These are phyloP conservation scores for Cucumis sativus DNA, from an alignment of 306 rosid species.

Conservation along the genomic window DNA sequence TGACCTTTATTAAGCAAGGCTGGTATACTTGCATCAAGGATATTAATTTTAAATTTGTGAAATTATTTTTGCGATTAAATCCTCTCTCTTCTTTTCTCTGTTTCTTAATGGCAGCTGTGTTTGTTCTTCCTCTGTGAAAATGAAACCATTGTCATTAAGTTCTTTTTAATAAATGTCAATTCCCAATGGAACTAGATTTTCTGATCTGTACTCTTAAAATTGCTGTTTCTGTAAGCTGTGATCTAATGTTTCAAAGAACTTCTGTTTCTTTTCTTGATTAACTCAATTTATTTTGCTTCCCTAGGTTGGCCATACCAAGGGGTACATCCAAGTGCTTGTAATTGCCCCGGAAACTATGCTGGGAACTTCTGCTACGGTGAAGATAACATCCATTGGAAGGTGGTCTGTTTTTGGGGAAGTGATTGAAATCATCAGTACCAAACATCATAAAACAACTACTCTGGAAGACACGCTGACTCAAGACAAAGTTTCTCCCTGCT, in stretches of 20 bases:
- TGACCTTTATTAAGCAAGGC: neutral
- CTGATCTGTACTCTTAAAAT: neutral
- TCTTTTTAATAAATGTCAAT: neutral
- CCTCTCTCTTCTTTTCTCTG: neutral
- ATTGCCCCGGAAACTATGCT: constrained; percentile 56
- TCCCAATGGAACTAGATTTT: constrained; percentile 1
- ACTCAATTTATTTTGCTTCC: constrained; percentile 16
- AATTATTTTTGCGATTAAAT: neutral
- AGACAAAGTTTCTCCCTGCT: constrained; percentile 28
- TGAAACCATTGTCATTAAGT: neutral
- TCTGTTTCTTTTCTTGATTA: constrained; percentile 5
- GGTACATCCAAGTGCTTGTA: constrained; percentile 84
- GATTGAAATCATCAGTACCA: constrained; percentile 37
- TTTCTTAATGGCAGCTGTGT: neutral
- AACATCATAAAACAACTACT: constrained; percentile 16
- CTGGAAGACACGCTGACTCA: constrained; percentile 13
- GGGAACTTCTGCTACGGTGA: constrained; percentile 74
- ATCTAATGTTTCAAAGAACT: neutral
- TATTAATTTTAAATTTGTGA: neutral
- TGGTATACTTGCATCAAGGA: neutral
- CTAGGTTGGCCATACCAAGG: constrained; percentile 97
- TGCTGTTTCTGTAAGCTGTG: neutral
- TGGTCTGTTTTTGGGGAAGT: constrained; percentile 96
- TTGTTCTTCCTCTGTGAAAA: neutral
- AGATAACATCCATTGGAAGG: constrained; percentile 76